phyloP scores from a whole-genome alignment of 2,329 filamentous ascomycete species.

The Beauveria scarabaeidicola region DNA sequence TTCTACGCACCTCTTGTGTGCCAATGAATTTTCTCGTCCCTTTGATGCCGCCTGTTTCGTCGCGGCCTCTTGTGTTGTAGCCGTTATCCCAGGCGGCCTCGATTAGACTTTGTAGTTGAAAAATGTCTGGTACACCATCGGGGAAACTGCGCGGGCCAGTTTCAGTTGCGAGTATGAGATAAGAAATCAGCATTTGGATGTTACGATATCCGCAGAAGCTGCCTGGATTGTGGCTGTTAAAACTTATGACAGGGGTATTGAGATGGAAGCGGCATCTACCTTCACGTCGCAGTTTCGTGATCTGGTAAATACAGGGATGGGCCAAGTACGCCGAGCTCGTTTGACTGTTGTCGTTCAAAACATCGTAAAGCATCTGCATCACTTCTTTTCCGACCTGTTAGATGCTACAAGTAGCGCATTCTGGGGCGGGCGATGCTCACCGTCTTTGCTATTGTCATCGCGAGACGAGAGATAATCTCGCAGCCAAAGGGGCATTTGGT shows the following conservation, averaged over 20 bases:
- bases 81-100: slow-evolving; percentile 82
- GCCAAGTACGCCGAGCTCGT: slow-evolving; percentile 73
- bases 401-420: slow-evolving; percentile 12
- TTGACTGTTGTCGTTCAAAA: slow-evolving; percentile 52
- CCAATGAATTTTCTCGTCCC: slow-evolving; percentile 95
- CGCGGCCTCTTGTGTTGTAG: slow-evolving; percentile 63
- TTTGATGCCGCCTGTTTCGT: slow-evolving; percentile 78
- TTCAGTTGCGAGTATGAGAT: slow-evolving; percentile 53
- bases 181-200: slow-evolving; percentile 84
- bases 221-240: slow-evolving; percentile 34
- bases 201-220: slow-evolving; percentile 94
- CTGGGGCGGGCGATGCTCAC: slow-evolving; percentile 22
- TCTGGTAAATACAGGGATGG: slow-evolving; percentile 63
- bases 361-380: slow-evolving; percentile 51
- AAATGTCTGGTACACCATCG: slow-evolving; percentile 60
- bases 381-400: slow-evolving; percentile 41
- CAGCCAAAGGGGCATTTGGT: slow-evolving; percentile 65
- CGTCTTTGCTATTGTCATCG: slow-evolving; percentile 45
- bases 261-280: slow-evolving; percentile 30
- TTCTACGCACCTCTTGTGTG: slow-evolving; percentile 63
- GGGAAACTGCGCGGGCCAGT: slow-evolving; percentile 53
- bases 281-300: slow-evolving; percentile 74
- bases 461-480: slow-evolving; percentile 52
- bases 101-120: slow-evolving; percentile 77
- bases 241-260: not conserved